These are phyloP conservation scores for Fraxinus ornus DNA, from an alignment of 305 asterid genomes.

Conservation along the genomic window DNA sequence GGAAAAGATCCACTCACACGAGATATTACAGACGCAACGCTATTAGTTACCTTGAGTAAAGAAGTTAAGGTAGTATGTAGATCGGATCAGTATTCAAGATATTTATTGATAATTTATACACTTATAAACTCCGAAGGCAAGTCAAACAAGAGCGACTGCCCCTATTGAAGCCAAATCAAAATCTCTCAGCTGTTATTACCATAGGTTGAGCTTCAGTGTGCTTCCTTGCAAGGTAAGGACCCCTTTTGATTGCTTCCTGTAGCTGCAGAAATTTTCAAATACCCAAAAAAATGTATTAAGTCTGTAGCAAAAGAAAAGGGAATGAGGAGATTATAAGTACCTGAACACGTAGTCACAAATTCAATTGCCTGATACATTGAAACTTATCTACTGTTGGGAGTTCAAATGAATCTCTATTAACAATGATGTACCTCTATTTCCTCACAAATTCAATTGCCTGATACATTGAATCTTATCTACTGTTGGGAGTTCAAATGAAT, in stretches of 20 bases:
- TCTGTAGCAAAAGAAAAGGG: not conserved
- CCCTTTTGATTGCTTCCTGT: slow-evolving; percentile 75
- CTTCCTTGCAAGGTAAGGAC: slow-evolving; percentile 71
- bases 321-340: not conserved
- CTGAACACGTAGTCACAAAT: not conserved
- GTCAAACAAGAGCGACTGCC: not conserved
- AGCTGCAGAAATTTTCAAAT: slow-evolving; percentile 47
- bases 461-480: not conserved
- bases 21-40: not conserved
- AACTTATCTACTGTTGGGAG: not conserved
- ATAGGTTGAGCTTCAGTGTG: slow-evolving; percentile 71
- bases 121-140: not conserved
- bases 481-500: not conserved
- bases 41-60: not conserved
- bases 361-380: not conserved
- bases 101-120: not conserved
- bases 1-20: not conserved
- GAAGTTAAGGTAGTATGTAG: not conserved
- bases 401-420: not conserved
- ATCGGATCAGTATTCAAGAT: not conserved
- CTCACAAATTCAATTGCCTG: not conserved
- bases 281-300: not conserved
- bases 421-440: not conserved
- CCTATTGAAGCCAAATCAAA: slow-evolving; percentile 26
- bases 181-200: slow-evolving; percentile 77